Evolutionary conservation across 2,329 filamentous ascomycete genomes (phyloP), one percentile per base, ranked within the genome.

Genomic region (Colletotrichum sp.): DNA sequence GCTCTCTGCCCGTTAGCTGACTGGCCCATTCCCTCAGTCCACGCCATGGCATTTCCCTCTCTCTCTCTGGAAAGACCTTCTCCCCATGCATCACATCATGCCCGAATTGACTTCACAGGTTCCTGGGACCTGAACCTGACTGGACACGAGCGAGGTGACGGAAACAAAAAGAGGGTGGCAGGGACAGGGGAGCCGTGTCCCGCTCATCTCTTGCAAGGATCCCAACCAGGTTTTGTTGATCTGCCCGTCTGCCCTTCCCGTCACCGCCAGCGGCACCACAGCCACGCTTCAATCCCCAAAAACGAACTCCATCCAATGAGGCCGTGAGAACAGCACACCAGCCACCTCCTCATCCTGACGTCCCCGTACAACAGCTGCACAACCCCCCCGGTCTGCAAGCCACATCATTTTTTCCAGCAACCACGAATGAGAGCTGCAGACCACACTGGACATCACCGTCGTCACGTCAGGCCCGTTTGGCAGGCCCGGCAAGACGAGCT

Each of bases 1-100:
- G 68, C 68, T 73, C 24, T 55, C 51, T 31, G 27, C 70, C 70
- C 66, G 62, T 73, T 27, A 18, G 15, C 70, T 68, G 47, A 73
- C 62, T 71, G 68, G 71, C 38, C 68, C 43, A 62, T 36, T 24
- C 62, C 38, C 38, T 43, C 43, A 51, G 43, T n/a, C 43, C 43
- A 51, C 55, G 47, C 62, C 71, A 71, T 71, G 68, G 65, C 65
- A 67, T 57, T 59, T 31, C 62, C 34, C 16, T 38, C 24, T 59
- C 57, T 59, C 31, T 11, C 21, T 6, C 27, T n/a, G 34, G 29
- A 31, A 31, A 31, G 29, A 31, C 36, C 31, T 34, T 55, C 21
- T 18, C 5, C 24, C 24, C 47, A 34, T 38, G 24, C 21, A 59
- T 71, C 67, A 73, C 61, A 73, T 57, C 61, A 70, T 62, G 43